phyloP scores from a whole-genome alignment of 306 rosid genomes.

The Alnus rubra region DNA sequence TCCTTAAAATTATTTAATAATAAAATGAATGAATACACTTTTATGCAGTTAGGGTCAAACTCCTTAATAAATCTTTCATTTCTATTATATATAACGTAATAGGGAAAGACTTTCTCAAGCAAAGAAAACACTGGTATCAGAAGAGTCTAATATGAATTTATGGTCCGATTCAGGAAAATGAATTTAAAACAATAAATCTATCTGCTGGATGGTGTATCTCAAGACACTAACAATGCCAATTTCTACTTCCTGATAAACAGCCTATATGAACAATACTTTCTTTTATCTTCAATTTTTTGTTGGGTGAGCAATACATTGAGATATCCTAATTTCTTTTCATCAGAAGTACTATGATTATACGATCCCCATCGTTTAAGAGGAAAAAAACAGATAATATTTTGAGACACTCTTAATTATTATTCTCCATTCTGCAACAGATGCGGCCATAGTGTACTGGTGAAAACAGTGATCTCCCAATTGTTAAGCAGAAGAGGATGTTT shows the following conservation, averaged over 20 bases:
- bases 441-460: background rate
- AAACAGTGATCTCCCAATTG: background rate
- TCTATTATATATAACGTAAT: background rate
- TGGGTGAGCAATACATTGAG: background rate
- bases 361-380: background rate
- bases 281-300: background rate
- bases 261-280: background rate
- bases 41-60: background rate
- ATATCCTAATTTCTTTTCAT: background rate
- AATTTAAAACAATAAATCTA: background rate
- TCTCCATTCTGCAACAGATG: background rate
- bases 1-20: background rate
- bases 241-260: background rate
- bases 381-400: background rate
- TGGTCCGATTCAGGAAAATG: background rate
- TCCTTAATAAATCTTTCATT: background rate
- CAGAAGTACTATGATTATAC: background rate
- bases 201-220: background rate
- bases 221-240: background rate
- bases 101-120: background rate
- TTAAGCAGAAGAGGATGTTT: background rate
- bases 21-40: background rate
- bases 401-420: background rate
- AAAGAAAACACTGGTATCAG: background rate
- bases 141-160: no score